These are phyloP conservation scores for Nemania sp. DNA, from an alignment of 2,329 filamentous ascomycete species.

Conservation along the genomic window DNA sequence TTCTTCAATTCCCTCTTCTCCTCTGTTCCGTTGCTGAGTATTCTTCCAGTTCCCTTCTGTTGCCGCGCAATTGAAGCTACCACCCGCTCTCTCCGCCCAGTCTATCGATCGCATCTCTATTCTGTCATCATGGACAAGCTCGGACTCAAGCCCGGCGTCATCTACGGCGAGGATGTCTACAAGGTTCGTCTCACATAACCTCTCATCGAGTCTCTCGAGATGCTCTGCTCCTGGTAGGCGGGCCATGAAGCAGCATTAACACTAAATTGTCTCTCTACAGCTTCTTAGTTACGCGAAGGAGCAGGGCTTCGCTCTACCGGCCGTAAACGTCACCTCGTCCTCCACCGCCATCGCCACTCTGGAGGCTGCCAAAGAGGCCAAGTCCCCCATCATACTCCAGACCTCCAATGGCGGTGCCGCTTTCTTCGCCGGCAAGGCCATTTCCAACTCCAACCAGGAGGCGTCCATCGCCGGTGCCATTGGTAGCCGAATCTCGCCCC, in stretches of 20 bases:
- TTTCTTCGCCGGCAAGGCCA: slow-evolving; percentile 90
- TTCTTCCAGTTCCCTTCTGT: not conserved
- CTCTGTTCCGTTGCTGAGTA: not conserved
- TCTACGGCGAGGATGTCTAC: slow-evolving; percentile 37
- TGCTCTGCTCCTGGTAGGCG: too few relatives aligned
- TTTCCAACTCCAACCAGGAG: slow-evolving; percentile 78
- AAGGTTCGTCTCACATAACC: slow-evolving; percentile 17
- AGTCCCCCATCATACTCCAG: slow-evolving; percentile 91
- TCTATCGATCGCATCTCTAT: slow-evolving; percentile 1
- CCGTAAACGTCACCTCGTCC: slow-evolving; percentile 92
- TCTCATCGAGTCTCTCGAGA: not conserved
- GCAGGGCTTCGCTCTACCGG: slow-evolving; percentile 85
- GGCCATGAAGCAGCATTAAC: slow-evolving; percentile 3
- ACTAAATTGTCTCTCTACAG: slow-evolving; percentile 1
- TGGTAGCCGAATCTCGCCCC: slow-evolving; percentile 18
- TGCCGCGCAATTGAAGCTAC: slow-evolving; percentile 4
- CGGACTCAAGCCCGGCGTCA: slow-evolving; percentile 36
- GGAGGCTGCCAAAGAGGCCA: slow-evolving; percentile 91
- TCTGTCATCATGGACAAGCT: slow-evolving; percentile 25
- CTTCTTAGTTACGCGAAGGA: slow-evolving; percentile 46
- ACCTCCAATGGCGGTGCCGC: slow-evolving; percentile 91
- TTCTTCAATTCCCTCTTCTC: not conserved
- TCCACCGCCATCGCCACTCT: slow-evolving; percentile 84
- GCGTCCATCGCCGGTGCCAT: slow-evolving; percentile 87
- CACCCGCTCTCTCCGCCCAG: not conserved